These are phyloP conservation scores for Clarireedia paspali DNA, from an alignment of 2,329 filamentous ascomycete genomes.

Conservation along the genomic window DNA sequence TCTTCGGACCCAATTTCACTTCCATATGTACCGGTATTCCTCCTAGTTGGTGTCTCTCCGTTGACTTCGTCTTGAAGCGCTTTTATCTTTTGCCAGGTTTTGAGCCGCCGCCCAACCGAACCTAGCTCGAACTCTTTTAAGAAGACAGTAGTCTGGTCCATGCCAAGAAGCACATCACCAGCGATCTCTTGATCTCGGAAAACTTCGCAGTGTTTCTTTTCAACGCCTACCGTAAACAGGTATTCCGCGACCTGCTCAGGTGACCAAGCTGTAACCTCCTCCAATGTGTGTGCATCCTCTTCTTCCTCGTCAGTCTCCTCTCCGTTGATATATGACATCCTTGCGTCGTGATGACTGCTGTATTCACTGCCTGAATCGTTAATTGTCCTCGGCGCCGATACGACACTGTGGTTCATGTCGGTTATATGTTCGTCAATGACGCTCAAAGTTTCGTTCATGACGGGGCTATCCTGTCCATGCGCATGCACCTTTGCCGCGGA, in stretches of 20 bases:
- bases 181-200: constrained; percentile 95
- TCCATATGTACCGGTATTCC: constrained; percentile 49
- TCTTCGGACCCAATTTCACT: constrained; percentile 53
- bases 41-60: constrained; percentile 39
- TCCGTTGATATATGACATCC: constrained; percentile 85
- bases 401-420: constrained; percentile 51
- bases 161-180: constrained; percentile 84
- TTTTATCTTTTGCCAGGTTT: constrained; percentile 97
- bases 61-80: constrained; percentile 80
- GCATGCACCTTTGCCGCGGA: constrained; percentile 40
- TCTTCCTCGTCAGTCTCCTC: constrained; percentile 95
- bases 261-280: constrained; percentile 74
- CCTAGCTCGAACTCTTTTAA: constrained; percentile 93
- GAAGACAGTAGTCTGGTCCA: constrained; percentile 93
- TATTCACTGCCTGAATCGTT: constrained; percentile 88
- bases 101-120: constrained; percentile 78
- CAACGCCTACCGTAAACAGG: constrained; percentile 76
- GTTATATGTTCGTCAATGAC: constrained; percentile 98
- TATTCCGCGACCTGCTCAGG: constrained; percentile 82
- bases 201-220: constrained; percentile 84
- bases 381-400: constrained; percentile 42
- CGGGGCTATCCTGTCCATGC: constrained; percentile 56
- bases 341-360: constrained; percentile 67
- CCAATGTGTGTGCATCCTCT: constrained; percentile 56
- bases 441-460: constrained; percentile 89